Conservation (phyloP, 331 rosid species). For the Acacia concinna region DNA sequence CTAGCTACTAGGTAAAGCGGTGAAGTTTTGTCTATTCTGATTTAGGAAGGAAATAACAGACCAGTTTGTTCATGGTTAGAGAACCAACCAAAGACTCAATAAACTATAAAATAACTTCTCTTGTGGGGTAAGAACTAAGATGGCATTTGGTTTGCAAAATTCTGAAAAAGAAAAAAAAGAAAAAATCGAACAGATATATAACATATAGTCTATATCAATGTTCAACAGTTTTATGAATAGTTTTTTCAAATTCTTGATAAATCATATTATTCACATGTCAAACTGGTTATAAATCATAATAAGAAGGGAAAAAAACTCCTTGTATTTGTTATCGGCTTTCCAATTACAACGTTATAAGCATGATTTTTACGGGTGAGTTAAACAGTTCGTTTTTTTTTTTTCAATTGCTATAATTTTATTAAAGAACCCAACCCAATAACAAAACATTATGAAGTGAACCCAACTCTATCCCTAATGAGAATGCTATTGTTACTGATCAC, state of each 20-base stretch:
- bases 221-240: too few relatives aligned
- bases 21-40: background rate
- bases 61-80: background rate
- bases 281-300: background rate
- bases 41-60: background rate
- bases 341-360: background rate
- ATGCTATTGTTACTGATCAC: slow-evolving; percentile 13
- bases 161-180: too few relatives aligned
- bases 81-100: slow-evolving; percentile 1
- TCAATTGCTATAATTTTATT: background rate
- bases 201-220: background rate
- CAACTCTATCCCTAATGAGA: background rate
- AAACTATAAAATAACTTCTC: background rate
- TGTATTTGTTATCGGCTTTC: background rate
- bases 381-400: background rate
- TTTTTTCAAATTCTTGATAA: too few relatives aligned
- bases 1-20: background rate
- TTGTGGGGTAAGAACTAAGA: background rate
- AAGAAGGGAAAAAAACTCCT: too few relatives aligned
- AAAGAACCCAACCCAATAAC: background rate
- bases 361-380: background rate
- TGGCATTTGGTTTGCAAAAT: background rate
- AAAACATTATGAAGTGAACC: background rate
- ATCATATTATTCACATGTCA: too few relatives aligned
- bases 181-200: background rate